Evolutionary conservation across 2,329 filamentous ascomycete genomes (phyloP).

Genomic region (Colletotrichum orbiculare): DNA sequence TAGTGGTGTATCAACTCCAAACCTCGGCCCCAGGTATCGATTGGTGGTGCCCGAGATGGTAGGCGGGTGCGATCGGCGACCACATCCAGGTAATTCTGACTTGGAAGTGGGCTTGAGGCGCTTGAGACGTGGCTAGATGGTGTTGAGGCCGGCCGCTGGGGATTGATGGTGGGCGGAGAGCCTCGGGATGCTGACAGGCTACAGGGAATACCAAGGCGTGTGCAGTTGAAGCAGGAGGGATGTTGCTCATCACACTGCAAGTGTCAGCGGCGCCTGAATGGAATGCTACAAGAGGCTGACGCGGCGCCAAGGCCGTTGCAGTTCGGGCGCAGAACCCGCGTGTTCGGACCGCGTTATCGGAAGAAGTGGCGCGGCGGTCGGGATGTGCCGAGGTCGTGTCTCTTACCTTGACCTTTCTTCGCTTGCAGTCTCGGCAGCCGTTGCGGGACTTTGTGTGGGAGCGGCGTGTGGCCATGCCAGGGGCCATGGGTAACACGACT

Average conservation of each 20-base stretch:
- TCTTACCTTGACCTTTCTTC: constrained; percentile 47
- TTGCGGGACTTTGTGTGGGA: constrained; percentile 48
- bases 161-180: background rate
- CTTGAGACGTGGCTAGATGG: background rate
- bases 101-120: constrained; percentile 1
- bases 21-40: constrained; percentile 28
- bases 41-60: background rate
- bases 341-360: constrained; percentile 3
- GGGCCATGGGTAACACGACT: background rate
- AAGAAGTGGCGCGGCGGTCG: background rate
- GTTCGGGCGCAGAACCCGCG: background rate
- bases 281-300: no score
- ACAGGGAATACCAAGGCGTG: constrained; percentile 42
- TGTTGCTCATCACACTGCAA: constrained; percentile 41
- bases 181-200: constrained; percentile 38
- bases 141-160: background rate
- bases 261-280: background rate
- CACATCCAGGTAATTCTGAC: constrained; percentile 2
- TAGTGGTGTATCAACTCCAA: constrained; percentile 48
- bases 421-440: constrained; percentile 47
- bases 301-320: background rate
- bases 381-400: no score
- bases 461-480: constrained; percentile 37
- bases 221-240: constrained; percentile 46
- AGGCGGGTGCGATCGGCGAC: background rate